phyloP scores from a whole-genome alignment of 2,329 filamentous ascomycete genomes.

The Ophiostoma australiae region DNA sequence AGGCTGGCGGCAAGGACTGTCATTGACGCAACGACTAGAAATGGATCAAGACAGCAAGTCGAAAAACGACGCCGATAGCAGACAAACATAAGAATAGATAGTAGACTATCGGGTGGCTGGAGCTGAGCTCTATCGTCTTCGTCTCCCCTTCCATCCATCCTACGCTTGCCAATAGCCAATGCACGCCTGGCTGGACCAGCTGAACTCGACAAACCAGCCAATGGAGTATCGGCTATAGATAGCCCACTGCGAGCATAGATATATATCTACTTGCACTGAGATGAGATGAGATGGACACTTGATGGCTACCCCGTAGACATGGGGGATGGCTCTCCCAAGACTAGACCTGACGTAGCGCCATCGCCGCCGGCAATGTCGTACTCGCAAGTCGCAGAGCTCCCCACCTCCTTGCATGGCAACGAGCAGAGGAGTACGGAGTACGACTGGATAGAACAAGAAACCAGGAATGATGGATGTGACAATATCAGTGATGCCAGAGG shows the following conservation, averaged over 20 bases:
- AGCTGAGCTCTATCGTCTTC: not conserved
- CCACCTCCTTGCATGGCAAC: conserved; percentile 3
- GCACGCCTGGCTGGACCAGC: not conserved
- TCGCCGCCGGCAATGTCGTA: conserved; percentile 5
- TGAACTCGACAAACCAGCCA: not conserved
- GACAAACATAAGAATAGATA: not conserved
- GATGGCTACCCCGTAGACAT: too few relatives aligned
- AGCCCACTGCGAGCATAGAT: not conserved
- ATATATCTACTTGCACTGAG: not conserved
- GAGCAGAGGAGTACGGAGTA: not conserved
- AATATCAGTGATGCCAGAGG: too few relatives aligned
- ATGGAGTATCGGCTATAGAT: not conserved
- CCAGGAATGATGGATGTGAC: too few relatives aligned
- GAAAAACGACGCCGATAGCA: not conserved
- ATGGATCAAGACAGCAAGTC: not conserved
- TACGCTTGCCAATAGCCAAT: not conserved
- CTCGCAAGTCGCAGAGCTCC: not conserved
- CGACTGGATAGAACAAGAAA: not conserved
- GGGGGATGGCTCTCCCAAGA: not conserved
- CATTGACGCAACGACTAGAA: not conserved
- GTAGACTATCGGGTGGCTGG: not conserved
- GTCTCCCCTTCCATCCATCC: not conserved
- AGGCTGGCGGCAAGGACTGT: not conserved
- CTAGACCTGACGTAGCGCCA: conserved; percentile 6
- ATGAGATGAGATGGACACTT: not conserved